Evolutionary conservation across 1,284 basidiomycete species (phyloP), one percentile per base, ranked within the genome.

Genomic region (Apiotrichum sp.): DNA sequence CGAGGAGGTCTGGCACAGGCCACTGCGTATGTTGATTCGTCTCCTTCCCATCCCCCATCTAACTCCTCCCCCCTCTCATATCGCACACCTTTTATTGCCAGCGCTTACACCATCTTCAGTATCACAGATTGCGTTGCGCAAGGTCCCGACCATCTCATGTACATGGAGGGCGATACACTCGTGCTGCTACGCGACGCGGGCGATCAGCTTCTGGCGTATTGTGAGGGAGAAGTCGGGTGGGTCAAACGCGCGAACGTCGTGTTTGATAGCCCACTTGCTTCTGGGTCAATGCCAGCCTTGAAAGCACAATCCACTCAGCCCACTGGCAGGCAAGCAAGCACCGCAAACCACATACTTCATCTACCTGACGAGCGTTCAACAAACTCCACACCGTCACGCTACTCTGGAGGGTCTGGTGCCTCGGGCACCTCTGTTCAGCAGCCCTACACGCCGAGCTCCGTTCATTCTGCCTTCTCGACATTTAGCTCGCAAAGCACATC

Each of bases 191-290:
- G 87, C 80, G 87, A 89, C 57, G 66, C 89, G 0, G 78, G 80
- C 0, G 80, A 66, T n/a, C 50, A 60, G 22, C 46, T 64, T 1
- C 62, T 88, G 81, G 88, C 88, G 0, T 87, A 86, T 65, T 96
- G 93, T 70, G 92, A 96, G 77, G 91, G 88, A 50, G 89, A 95
- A 47, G 86, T 95, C 2, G 92, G 92, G 13, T 82, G 85, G 43
- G 93, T 95, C 71, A 78, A 81, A 36, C 84, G 82, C 3, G 68
- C 40, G 7, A 62, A 62, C 48, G 39, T 62, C 36, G 16, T 6
- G 13, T 10, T 47, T 36, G 36, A 50, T 35, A 2, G 47, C 31
- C n/a, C 50, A 2, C 33, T 55, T 4, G 56, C 55, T 1, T 69
- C 67, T 3, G 16, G 16, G 7, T 47, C 46, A 2, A 22, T 29